phyloP scores from a whole-genome alignment of 2,329 filamentous ascomycete species.

The Colletotrichum trifolii region DNA sequence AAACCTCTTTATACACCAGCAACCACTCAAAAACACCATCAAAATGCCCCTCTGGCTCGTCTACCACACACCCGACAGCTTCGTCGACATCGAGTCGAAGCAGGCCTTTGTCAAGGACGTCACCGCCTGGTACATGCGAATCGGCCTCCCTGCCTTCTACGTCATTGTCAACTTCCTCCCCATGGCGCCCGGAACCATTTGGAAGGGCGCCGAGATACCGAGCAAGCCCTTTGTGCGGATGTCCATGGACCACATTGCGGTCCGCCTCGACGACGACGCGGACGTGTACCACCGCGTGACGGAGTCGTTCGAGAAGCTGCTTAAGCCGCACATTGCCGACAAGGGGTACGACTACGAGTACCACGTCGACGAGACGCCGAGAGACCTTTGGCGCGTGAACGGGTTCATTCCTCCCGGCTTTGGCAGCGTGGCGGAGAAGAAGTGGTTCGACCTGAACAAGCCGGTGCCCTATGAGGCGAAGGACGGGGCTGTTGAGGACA shows the following conservation, averaged over 20 bases:
- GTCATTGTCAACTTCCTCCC: conserved; percentile 54
- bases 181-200: conserved; percentile 41
- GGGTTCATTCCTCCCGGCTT: conserved; percentile 50
- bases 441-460: conserved; percentile 41
- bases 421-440: conserved; percentile 47
- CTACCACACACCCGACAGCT: conserved; percentile 51
- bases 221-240: conserved; percentile 49
- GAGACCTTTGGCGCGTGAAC: conserved; percentile 56
- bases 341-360: conserved; percentile 58
- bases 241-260: conserved; percentile 41
- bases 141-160: conserved; percentile 55
- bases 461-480: background rate
- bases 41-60: conserved; percentile 57
- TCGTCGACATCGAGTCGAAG: conserved; percentile 44
- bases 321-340: conserved; percentile 54
- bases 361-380: conserved; percentile 53
- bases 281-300: conserved; percentile 24
- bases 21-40: background rate
- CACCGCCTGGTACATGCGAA: conserved; percentile 42
- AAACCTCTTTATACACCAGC: too few relatives aligned
- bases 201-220: conserved; percentile 23
- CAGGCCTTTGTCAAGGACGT: conserved; percentile 47
- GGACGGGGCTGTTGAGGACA: background rate
- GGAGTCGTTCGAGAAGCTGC: conserved; percentile 41
- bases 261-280: conserved; percentile 42